phyloP scores from a whole-genome alignment of 495 filamentous ascomycete genomes.

The Aspergillus asperescens region DNA sequence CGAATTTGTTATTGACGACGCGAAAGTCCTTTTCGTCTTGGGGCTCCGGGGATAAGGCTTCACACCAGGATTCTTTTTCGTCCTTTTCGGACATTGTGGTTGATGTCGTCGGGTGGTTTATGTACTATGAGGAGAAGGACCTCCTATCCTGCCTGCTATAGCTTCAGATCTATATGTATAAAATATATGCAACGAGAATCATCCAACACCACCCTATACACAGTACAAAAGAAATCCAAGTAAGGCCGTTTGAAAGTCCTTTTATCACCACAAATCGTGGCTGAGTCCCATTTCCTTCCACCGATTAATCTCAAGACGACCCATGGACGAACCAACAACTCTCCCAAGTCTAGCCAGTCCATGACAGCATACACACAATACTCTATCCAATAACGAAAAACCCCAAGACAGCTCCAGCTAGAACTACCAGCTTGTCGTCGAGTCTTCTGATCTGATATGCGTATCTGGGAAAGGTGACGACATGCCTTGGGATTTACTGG shows the following conservation, averaged over 20 bases:
- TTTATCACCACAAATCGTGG: neutral
- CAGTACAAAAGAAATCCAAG: too few species aligned
- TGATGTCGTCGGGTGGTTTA: too few species aligned
- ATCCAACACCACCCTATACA: neutral
- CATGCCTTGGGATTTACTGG: neutral
- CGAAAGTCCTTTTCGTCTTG: constrained; percentile 50
- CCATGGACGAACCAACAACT: neutral
- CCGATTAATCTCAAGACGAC: neutral
- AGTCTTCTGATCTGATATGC: neutral
- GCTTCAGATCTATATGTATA: too few species aligned
- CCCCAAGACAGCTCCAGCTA: too few species aligned
- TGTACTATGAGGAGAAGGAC: too few species aligned
- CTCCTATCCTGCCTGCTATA: too few species aligned
- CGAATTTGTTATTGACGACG: constrained; percentile 47
- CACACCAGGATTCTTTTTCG: neutral
- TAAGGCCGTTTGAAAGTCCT: too few species aligned
- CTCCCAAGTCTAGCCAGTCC: neutral
- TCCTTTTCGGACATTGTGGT: neutral
- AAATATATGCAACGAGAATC: too few species aligned
- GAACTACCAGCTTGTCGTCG: too few species aligned
- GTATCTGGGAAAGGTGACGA: neutral
- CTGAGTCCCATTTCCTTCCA: neutral
- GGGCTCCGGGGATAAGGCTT: neutral
- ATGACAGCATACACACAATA: neutral
- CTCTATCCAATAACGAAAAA: too few species aligned